phyloP scores from a whole-genome alignment of 1,139 yeast genomes.

The Yamadazyma triangularis region DNA sequence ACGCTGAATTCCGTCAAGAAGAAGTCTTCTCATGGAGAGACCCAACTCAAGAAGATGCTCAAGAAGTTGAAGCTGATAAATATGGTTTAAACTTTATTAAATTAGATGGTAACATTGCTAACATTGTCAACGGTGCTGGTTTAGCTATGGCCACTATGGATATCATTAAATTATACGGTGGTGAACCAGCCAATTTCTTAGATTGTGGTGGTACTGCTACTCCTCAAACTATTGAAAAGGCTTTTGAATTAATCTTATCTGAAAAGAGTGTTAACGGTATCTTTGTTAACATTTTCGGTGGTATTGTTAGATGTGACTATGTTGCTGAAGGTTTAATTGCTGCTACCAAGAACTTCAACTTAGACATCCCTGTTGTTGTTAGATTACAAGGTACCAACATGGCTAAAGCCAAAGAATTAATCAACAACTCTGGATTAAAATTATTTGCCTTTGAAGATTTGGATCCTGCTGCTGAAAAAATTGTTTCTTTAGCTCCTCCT shows the following conservation, averaged over 20 bases:
- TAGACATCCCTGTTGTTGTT: constrained; percentile 92
- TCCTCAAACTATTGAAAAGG: constrained; percentile 95
- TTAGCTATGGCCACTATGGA: constrained; percentile 99
- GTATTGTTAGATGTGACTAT: constrained; percentile 98
- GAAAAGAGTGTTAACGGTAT: constrained; percentile 92
- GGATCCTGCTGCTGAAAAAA: constrained; percentile 97
- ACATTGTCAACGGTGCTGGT: constrained; percentile 99
- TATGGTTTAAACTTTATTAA: constrained; percentile 94
- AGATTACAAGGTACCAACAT: constrained; percentile 98
- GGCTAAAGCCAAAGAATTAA: constrained; percentile 83
- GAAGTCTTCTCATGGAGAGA: constrained; percentile 98
- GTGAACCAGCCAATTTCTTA: constrained; percentile 97
- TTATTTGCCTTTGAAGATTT: constrained; percentile 88
- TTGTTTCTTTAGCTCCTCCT: constrained; percentile 61
- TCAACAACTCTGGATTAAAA: constrained; percentile 86
- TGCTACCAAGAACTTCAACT: constrained; percentile 94
- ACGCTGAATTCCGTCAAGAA: constrained; percentile 90
- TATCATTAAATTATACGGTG: constrained; percentile 96
- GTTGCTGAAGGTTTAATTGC: constrained; percentile 96
- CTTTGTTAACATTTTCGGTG: constrained; percentile 98
- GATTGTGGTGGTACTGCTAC: constrained; percentile 99
- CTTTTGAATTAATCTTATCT: constrained; percentile 87
- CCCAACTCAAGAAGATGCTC: constrained; percentile 95
- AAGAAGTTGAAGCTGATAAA: constrained; percentile 88
- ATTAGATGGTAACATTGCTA: constrained; percentile 97